phyloP scores from a whole-genome alignment of 352 stramenopile species.

The Phytophthora macrochlamydospora region DNA sequence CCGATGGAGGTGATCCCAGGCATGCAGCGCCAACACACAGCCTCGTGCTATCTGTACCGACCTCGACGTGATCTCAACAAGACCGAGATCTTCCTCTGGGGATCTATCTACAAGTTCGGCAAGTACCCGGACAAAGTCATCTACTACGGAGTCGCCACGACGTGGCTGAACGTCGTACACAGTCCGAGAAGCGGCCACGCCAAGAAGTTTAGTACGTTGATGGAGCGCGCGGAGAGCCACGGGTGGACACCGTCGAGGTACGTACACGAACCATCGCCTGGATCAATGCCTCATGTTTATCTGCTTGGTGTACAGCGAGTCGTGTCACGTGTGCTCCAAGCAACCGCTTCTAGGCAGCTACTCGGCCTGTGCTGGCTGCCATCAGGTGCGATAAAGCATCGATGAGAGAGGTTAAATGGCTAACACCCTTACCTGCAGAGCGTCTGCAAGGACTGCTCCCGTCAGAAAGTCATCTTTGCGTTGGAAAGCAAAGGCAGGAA shows the following conservation, averaged over 20 bases:
- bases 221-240: conserved; percentile 34
- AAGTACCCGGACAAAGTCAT: conserved; percentile 34
- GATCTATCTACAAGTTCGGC: conserved; percentile 41
- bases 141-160: conserved; percentile 39
- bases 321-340: conserved; percentile 40
- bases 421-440: conserved; percentile 23
- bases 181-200: conserved; percentile 24
- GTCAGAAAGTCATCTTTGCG: conserved; percentile 35
- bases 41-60: conserved; percentile 48
- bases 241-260: conserved; percentile 34
- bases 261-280: background rate
- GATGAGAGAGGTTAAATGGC: background rate
- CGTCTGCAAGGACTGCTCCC: conserved; percentile 46
- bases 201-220: conserved; percentile 37
- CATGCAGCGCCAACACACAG: conserved; percentile 38
- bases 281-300: background rate
- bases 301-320: conserved; percentile 21
- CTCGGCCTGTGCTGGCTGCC: conserved; percentile 35
- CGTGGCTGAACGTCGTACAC: conserved; percentile 40
- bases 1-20: conserved; percentile 38
- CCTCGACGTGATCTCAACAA: conserved; percentile 24
- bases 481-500: conserved; percentile 27
- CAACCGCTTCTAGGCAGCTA: conserved; percentile 31
- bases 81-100: conserved; percentile 47
- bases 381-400: conserved; percentile 24